Percentiles rank a stretch among this genome's conserved stretches.
Conservation (phyloP, 108 stramenopile species). For the Nitzschia putrida region DNA sequence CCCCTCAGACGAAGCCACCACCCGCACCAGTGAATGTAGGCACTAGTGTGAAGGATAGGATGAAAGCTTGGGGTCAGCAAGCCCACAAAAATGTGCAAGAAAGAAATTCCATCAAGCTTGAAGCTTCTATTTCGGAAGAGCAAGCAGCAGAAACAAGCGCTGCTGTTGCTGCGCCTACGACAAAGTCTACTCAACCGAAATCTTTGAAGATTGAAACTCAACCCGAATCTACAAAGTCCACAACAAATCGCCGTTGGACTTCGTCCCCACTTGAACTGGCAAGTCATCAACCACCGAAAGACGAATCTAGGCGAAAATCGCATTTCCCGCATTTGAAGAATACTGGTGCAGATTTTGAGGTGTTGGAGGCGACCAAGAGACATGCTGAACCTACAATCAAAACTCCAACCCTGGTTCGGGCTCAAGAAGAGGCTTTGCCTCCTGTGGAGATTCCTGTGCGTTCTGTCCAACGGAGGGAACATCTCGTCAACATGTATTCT, state of each 20-base stretch:
- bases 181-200: background rate
- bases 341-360: background rate
- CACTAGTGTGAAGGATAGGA: slow-evolving; percentile 5
- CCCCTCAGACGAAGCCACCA: too few relatives aligned
- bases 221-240: background rate
- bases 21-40: background rate
- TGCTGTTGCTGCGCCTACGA: background rate
- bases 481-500: slow-evolving; percentile 1
- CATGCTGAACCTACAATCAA: background rate
- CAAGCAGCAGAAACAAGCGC: background rate
- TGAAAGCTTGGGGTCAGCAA: slow-evolving; percentile 6
- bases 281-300: too few relatives aligned
- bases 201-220: slow-evolving; percentile 8
- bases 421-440: background rate
- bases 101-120: too few relatives aligned
- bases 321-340: too few relatives aligned
- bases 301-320: too few relatives aligned
- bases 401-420: background rate
- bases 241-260: background rate
- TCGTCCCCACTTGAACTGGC: background rate
- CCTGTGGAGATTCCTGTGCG: background rate
- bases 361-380: background rate
- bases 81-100: background rate
- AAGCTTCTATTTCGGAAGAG: too few relatives aligned
- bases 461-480: background rate